Evolutionary conservation across 2,329 filamentous ascomycete genomes (phyloP), one percentile per base, ranked within the genome.

Genomic region (Trichophaea hybrida): DNA sequence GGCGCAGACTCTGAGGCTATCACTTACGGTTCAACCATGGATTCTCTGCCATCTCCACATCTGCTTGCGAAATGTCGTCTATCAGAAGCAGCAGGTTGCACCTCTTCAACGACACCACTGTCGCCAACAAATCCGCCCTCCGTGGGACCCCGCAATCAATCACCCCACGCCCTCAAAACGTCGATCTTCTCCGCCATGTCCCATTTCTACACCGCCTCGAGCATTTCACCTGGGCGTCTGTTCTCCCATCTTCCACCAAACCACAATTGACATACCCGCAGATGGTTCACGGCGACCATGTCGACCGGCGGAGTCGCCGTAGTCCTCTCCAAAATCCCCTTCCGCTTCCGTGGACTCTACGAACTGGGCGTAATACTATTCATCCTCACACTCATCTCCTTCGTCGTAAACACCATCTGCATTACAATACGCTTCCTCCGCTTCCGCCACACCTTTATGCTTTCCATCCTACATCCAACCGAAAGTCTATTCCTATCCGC

Each of bases 401-500:
- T 85, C 67, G 38, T 82, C 10, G 71, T 75, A 54, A 84, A 88
- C 65, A 81, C 80, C 69, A 69, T 76, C 53, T 76, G 88, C 66
- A 80, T 91, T 40, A 76, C 79, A 7, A 72, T 82, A 7, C 80
- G 86, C 17, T 93, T 94, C 70, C 78, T 78, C 66, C 76, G 80
- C 66, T 82, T 83, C 59, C 85, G 85, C 0, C 80, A 82, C 15
- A 86, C 82, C 6, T 87, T 91, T 69, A 77, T 77, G 60, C 76
- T 80, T 12, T 88, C 85, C 0, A 84, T 93, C 61, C 75, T 81
- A 5, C 86, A 91, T 72, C 86, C 86, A 10, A 83, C 84, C 0
- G 88, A 94, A 69, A 85, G 81, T 7, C 75, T 91, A 0, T 93
- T 91, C 69, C 81, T 88, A 13, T 85, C 86, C 0, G 80, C 86